These are phyloP conservation scores for Saksenaea oblongispora DNA, from an alignment of 371 early-diverging fungal species.

Conservation along the genomic window DNA sequence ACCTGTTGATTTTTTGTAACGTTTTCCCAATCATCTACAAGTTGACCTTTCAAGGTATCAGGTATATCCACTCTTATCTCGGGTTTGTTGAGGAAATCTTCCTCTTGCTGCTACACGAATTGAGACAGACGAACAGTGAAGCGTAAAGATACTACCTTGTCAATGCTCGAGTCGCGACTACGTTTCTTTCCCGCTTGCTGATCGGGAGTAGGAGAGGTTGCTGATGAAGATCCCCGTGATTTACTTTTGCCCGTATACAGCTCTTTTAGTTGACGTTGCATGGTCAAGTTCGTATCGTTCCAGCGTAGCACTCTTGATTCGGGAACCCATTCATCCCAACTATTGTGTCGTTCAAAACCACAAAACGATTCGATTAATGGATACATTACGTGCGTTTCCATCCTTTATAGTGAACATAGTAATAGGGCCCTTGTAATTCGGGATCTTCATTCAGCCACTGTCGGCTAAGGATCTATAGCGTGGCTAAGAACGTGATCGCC, in stretches of 20 bases:
- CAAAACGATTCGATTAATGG: neutral
- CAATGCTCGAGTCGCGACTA: conserved; percentile 13
- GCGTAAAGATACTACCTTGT: conserved; percentile 2
- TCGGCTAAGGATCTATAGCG: conserved; percentile 30
- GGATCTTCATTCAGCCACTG: conserved; percentile 33
- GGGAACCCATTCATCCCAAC: conserved; percentile 99
- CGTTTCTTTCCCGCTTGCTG: conserved; percentile 14
- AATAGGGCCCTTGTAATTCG: conserved; percentile 74
- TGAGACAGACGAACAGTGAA: neutral
- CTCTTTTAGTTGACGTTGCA: conserved; percentile 75
- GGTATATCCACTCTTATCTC: conserved; percentile 92
- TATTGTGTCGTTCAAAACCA: conserved; percentile 26
- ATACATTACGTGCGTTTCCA: conserved; percentile 88
- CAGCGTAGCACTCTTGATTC: conserved; percentile 82
- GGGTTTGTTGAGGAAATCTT: conserved; percentile 72
- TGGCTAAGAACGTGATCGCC: neutral
- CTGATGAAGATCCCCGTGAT: neutral
- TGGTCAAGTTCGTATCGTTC: conserved; percentile 81
- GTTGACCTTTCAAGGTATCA: conserved; percentile 78
- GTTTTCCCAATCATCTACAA: conserved; percentile 95
- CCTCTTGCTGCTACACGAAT: conserved; percentile 22
- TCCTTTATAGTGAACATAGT: conserved; percentile 96
- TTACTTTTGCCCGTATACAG: conserved; percentile 30
- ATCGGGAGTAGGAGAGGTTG: neutral
- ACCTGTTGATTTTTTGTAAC: conserved; percentile 90